These are phyloP conservation scores for Saturnispora dispora DNA, from an alignment of 805 yeast species.

Conservation along the genomic window DNA sequence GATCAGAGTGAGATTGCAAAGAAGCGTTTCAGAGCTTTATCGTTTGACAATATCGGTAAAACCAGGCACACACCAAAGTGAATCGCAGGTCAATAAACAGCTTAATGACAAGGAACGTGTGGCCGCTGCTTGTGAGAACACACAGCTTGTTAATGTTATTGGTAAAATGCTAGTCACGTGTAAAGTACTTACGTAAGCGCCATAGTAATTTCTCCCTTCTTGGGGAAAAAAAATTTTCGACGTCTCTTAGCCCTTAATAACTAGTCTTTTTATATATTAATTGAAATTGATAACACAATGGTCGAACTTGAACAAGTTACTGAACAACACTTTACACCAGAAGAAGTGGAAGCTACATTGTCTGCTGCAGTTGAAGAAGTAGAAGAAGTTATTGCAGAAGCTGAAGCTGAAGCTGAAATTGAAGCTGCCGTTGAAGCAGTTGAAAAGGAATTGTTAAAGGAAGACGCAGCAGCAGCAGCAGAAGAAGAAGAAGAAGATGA, in stretches of 20 bases:
- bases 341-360: constrained; percentile 9
- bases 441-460: constrained; percentile 21
- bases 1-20: constrained; percentile 79
- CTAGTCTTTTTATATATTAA: not conserved
- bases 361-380: constrained; percentile 10
- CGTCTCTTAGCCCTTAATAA: not conserved
- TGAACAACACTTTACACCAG: constrained; percentile 29
- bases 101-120: constrained; percentile 95
- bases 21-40: constrained; percentile 79
- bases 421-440: constrained; percentile 31
- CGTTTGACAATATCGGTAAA: constrained; percentile 72
- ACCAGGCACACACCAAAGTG: constrained; percentile 93
- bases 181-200: not conserved
- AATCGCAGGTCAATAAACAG: constrained; percentile 91
- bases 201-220: not conserved
- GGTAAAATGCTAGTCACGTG: constrained; percentile 89
- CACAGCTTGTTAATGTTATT: constrained; percentile 81
- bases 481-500: constrained; percentile 31
- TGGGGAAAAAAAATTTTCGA: not conserved
- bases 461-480: constrained; percentile 25
- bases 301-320: constrained; percentile 68
- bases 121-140: constrained; percentile 97
- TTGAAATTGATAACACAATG: constrained; percentile 32
- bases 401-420: constrained; percentile 23
- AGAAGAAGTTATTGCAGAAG: constrained; percentile 7